Evolutionary conservation across 2,329 filamentous ascomycete species (phyloP).

Genomic region (Monosporascus sp.): DNA sequence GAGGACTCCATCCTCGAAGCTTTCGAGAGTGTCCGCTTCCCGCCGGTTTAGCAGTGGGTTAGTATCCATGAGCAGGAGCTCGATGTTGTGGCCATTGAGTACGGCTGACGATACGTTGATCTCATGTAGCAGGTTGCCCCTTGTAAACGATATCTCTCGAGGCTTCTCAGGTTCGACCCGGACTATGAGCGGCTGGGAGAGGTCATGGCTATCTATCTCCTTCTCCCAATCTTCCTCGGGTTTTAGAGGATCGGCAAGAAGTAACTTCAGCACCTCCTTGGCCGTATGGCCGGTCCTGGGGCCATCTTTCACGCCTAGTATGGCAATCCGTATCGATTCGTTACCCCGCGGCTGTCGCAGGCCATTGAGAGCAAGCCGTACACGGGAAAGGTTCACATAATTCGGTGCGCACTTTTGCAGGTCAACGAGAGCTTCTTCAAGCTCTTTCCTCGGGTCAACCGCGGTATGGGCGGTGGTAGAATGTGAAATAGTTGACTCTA

Average conservation of each 20-base stretch:
- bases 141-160: constrained; percentile 30
- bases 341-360: constrained; percentile 50
- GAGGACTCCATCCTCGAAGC: constrained; percentile 61
- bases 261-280: constrained; percentile 60
- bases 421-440: constrained; percentile 53
- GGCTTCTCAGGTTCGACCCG: constrained; percentile 39
- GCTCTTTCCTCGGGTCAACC: constrained; percentile 40
- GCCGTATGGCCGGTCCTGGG: constrained; percentile 42
- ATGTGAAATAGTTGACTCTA: constrained; percentile 15
- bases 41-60: constrained; percentile 41
- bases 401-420: constrained; percentile 57
- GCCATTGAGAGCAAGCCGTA: constrained; percentile 67
- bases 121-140: constrained; percentile 46
- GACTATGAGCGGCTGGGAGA: constrained; percentile 56
- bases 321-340: constrained; percentile 54
- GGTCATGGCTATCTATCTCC: constrained; percentile 47
- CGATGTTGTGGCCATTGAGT: constrained; percentile 56
- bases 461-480: constrained; percentile 7
- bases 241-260: constrained; percentile 65
- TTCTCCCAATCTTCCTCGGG: constrained; percentile 62
- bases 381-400: constrained; percentile 60
- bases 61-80: constrained; percentile 54
- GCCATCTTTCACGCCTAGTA: constrained; percentile 42
- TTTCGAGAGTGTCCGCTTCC: constrained; percentile 32
- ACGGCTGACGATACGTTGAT: constrained; percentile 58